Conservation (phyloP, 331 rosid species). For the Quercus phellos region DNA sequence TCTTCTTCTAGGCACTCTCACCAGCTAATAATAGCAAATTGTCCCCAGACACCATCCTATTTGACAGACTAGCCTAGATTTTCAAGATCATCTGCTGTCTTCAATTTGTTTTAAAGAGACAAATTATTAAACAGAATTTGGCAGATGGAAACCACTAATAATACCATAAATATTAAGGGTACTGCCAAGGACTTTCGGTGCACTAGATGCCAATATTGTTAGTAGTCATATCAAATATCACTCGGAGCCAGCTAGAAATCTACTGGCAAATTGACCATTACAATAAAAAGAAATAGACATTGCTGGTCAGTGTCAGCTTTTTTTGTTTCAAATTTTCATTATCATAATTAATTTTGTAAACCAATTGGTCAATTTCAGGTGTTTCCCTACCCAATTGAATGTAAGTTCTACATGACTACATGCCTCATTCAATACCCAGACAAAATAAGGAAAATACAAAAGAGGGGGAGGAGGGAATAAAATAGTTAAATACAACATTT, state of each 20-base stretch:
- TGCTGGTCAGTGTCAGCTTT: constrained; percentile 8
- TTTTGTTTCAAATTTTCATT: background rate
- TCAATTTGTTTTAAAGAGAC: background rate
- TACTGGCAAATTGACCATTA: constrained; percentile 39
- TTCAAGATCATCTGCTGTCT: background rate
- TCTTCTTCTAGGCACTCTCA: background rate
- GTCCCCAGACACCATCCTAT: too few relatives aligned
- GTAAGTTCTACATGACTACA: background rate
- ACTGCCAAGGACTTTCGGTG: constrained; percentile 7
- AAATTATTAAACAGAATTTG: background rate
- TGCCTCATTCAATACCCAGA: background rate
- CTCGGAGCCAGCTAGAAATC: constrained; percentile 47
- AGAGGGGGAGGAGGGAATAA: too few relatives aligned
- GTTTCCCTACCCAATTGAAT: background rate
- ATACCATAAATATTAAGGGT: background rate
- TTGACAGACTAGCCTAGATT: constrained; percentile 25
- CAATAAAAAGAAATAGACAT: constrained; percentile 13
- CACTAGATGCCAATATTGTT: constrained; percentile 4
- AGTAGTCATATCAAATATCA: constrained; percentile 30
- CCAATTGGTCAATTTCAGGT: background rate
- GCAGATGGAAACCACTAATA: too few relatives aligned
- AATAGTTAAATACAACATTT: too few relatives aligned
- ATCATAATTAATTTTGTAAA: background rate
- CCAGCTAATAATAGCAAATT: background rate
- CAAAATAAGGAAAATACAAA: too few relatives aligned